Evolutionary conservation across 2,329 filamentous ascomycete species (phyloP).

Genomic region (Pseudocercospora crystallina): DNA sequence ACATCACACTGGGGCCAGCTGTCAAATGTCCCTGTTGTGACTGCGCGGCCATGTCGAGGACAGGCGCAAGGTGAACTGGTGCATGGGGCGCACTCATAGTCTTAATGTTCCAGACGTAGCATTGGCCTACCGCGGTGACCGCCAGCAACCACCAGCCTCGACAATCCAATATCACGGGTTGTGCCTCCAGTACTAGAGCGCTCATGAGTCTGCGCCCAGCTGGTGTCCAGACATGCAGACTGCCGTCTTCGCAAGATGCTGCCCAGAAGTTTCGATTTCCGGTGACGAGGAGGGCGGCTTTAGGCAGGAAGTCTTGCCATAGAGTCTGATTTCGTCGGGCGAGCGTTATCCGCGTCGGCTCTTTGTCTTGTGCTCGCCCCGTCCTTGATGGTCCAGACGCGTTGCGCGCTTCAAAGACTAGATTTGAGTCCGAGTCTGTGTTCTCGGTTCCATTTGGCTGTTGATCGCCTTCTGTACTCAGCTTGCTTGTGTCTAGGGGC

Average conservation of each 20-base stretch:
- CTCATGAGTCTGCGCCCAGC: slow-evolving; percentile 84
- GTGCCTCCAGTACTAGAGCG: slow-evolving; percentile 82
- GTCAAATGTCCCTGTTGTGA: slow-evolving; percentile 77
- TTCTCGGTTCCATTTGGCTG: slow-evolving; percentile 47
- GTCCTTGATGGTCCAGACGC: slow-evolving; percentile 62
- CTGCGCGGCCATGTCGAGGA: slow-evolving; percentile 81
- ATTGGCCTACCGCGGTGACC: slow-evolving; percentile 83
- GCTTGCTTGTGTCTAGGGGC: slow-evolving; percentile 67
- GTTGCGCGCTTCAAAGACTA: slow-evolving; percentile 87
- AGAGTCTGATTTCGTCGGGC: slow-evolving; percentile 76
- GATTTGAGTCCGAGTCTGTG: slow-evolving; percentile 59
- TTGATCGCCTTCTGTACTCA: slow-evolving; percentile 42
- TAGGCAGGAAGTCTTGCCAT: slow-evolving; percentile 92
- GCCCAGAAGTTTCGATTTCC: slow-evolving; percentile 91
- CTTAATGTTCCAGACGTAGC: slow-evolving; percentile 90
- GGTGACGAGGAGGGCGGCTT: slow-evolving; percentile 82
- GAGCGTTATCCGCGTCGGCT: slow-evolving; percentile 80
- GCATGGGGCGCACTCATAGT: slow-evolving; percentile 76
- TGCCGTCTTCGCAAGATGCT: slow-evolving; percentile 89
- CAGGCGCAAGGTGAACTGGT: slow-evolving; percentile 81
- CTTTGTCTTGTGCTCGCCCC: slow-evolving; percentile 63
- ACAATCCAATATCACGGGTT: slow-evolving; percentile 90
- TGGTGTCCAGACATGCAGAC: slow-evolving; percentile 86
- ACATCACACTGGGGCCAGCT: slow-evolving; percentile 79
- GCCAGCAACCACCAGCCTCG: slow-evolving; percentile 86